Conservation (phyloP, 352 stramenopile genomes). For the Globisporangium viniferum region DNA sequence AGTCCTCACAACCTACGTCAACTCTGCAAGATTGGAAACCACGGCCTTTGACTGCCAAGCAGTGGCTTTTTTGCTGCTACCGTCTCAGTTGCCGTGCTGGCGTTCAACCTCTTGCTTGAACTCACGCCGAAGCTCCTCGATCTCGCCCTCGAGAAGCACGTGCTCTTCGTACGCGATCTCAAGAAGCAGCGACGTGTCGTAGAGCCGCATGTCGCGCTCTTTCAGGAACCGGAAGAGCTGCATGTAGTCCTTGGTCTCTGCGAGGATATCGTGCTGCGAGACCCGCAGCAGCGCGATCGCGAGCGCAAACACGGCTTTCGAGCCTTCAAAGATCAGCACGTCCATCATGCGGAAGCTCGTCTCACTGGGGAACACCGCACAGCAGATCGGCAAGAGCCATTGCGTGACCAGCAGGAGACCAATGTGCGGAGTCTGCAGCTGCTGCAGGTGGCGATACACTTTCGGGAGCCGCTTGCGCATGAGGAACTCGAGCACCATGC, state of each 20-base stretch:
- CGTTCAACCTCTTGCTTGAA: not conserved
- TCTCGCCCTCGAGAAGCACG: constrained; percentile 25
- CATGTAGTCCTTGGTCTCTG: constrained; percentile 58
- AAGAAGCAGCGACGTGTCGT: constrained; percentile 55
- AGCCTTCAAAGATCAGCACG: constrained; percentile 53
- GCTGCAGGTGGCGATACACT: constrained; percentile 52
- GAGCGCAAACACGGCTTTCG: constrained; percentile 49
- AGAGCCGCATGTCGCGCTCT: constrained; percentile 52
- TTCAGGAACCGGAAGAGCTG: constrained; percentile 66
- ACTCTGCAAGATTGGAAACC: not conserved
- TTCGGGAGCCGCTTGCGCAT: constrained; percentile 48
- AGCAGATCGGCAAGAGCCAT: constrained; percentile 68
- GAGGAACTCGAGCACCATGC: constrained; percentile 48
- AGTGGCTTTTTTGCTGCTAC: not conserved
- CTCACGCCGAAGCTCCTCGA: constrained; percentile 19
- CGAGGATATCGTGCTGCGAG: constrained; percentile 48
- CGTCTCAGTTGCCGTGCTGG: not conserved
- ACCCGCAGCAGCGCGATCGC: constrained; percentile 54
- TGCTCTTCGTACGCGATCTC: constrained; percentile 58
- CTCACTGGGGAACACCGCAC: constrained; percentile 60
- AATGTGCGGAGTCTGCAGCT: constrained; percentile 47
- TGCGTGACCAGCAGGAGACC: constrained; percentile 59
- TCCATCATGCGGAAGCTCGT: constrained; percentile 64
- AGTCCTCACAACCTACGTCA: not conserved
- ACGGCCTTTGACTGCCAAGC: not conserved